Percentiles rank a stretch among this genome's conserved stretches.
Evolutionary conservation across 805 yeast species (phyloP).

Genomic region (Myxozyma kluyveri): DNA sequence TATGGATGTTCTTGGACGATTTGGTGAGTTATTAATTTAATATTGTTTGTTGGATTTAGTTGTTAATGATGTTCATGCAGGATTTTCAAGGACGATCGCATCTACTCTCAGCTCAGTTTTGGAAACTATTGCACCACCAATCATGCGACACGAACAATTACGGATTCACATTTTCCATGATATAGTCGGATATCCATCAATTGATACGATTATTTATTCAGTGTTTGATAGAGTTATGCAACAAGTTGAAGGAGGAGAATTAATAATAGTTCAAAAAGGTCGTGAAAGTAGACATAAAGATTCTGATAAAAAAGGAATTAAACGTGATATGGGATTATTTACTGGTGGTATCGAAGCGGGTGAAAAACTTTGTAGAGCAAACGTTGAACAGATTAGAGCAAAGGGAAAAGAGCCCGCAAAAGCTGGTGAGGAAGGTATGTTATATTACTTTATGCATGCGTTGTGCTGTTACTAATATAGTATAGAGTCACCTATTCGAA

Average conservation of each 20-base stretch:
- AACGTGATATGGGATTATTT: constrained; percentile 63
- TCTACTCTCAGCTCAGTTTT: constrained; percentile 41
- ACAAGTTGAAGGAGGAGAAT: constrained; percentile 68
- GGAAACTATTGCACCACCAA: constrained; percentile 47
- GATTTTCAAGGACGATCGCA: constrained; percentile 35
- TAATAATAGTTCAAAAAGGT: constrained; percentile 52
- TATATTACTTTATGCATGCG: background rate
- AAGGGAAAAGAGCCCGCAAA: constrained; percentile 37
- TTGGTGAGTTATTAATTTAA: constrained; percentile 11
- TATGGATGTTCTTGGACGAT: constrained; percentile 17
- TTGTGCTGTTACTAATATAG: background rate
- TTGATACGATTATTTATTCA: constrained; percentile 50
- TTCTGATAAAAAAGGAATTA: constrained; percentile 35
- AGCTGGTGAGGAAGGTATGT: constrained; percentile 33
- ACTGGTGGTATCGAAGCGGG: constrained; percentile 78
- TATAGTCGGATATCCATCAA: constrained; percentile 45
- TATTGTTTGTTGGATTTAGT: constrained; percentile 26
- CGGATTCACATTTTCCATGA: constrained; percentile 46
- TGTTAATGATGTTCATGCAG: constrained; percentile 24
- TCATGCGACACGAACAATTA: constrained; percentile 45
- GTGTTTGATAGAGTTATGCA: constrained; percentile 56
- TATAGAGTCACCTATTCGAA: constrained; percentile 33
- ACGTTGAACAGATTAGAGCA: constrained; percentile 51
- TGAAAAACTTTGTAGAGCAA: constrained; percentile 83
- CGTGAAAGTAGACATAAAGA: constrained; percentile 41